Evolutionary conservation across 75 land plant species (phyloP).

Genomic region (Picea glauca): DNA sequence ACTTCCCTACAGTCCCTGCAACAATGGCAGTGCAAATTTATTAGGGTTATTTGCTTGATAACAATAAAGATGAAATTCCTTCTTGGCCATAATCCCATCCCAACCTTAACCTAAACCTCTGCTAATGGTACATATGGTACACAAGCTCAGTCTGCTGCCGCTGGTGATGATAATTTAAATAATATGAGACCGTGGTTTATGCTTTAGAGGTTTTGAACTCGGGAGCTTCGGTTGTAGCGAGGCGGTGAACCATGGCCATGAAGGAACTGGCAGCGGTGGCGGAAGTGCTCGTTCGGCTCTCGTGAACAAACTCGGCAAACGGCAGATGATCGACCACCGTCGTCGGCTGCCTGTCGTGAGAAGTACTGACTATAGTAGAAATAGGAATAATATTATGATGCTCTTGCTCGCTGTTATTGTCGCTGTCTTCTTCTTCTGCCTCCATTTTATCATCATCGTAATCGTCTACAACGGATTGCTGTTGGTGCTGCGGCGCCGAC

Average conservation of each 20-base stretch:
- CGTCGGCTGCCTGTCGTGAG: background rate
- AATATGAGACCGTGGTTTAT: background rate
- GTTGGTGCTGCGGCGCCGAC: background rate
- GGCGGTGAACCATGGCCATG: slow-evolving; percentile 14
- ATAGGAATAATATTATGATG: background rate
- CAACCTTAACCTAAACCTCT: too few species aligned
- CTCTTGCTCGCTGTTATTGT: slow-evolving; percentile 5
- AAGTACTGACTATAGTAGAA: background rate
- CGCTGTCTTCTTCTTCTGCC: slow-evolving; percentile 11
- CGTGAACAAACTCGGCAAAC: slow-evolving; percentile 8
- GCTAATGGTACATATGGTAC: too few species aligned
- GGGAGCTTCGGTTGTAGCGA: background rate
- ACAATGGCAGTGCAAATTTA: too few species aligned
- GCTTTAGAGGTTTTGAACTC: slow-evolving; percentile 15
- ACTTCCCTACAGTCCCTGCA: too few species aligned
- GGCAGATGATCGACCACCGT: slow-evolving; percentile 2
- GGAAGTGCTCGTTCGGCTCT: background rate
- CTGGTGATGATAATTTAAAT: too few species aligned
- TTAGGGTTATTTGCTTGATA: too few species aligned
- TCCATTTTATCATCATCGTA: slow-evolving; percentile 10
- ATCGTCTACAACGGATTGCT: slow-evolving; percentile 4
- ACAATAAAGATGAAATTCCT: too few species aligned
- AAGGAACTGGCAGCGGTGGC: slow-evolving; percentile 7
- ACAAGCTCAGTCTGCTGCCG: too few species aligned
- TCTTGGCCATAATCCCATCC: too few species aligned